A percentile compares a stretch with the other conserved stretches of the same genome.
Conservation (phyloP, 2,329 filamentous ascomycete genomes). For the Tolypocladium ovalisporum region DNA sequence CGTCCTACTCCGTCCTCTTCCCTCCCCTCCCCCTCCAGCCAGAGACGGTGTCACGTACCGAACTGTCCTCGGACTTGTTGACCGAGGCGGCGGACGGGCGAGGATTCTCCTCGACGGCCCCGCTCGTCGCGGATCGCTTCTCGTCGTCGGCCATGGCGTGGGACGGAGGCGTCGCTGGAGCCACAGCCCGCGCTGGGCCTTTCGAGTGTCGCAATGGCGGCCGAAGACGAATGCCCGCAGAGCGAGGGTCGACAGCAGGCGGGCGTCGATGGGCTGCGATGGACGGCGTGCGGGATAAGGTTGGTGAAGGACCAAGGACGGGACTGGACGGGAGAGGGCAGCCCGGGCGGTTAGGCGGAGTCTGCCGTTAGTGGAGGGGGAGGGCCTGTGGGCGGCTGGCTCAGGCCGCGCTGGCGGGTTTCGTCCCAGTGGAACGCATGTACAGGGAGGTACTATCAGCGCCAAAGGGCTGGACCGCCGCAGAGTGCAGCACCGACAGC, state of each 20-base stretch:
- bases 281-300: neutral
- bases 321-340: neutral
- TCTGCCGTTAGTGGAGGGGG: neutral
- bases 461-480: too few species aligned
- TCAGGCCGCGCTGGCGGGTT: neutral
- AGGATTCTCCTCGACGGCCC: slow-evolving; percentile 8
- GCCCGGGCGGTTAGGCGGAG: neutral
- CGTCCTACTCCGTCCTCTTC: neutral
- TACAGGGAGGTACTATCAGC: too few species aligned
- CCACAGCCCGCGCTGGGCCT: slow-evolving; percentile 5
- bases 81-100: slow-evolving; percentile 7
- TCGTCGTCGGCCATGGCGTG: slow-evolving; percentile 19
- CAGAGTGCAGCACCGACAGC: too few species aligned
- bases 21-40: neutral
- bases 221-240: neutral
- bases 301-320: neutral
- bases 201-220: slow-evolving; percentile 1
- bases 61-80: slow-evolving; percentile 5
- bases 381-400: neutral
- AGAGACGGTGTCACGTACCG: slow-evolving; percentile 5
- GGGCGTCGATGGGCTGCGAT: neutral
- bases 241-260: neutral
- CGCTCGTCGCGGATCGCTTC: slow-evolving; percentile 12
- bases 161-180: slow-evolving; percentile 1
- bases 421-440: too few species aligned